A percentile compares a stretch with the other conserved stretches of the same genome.
Conservation (phyloP, 257 asterid species). For the Gentiana straminea region DNA sequence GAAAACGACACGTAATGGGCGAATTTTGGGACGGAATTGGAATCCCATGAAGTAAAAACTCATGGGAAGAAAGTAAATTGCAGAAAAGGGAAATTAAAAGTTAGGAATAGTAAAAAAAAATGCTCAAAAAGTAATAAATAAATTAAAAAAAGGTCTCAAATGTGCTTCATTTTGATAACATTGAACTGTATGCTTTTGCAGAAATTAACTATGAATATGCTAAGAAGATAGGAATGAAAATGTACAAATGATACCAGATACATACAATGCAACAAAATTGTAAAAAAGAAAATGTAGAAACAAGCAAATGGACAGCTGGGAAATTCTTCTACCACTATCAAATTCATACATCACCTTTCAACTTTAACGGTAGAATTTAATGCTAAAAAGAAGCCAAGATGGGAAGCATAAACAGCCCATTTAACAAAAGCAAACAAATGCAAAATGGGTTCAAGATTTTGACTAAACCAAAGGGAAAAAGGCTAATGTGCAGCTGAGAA, state of each 20-base stretch:
- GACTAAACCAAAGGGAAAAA: slow-evolving; percentile 11
- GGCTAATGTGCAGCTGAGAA: slow-evolving; percentile 12
- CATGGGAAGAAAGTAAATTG: slow-evolving; percentile 1
- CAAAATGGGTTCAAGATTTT: slow-evolving; percentile 7
- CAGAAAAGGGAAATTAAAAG: neutral
- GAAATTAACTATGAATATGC: no score
- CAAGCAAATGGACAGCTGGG: slow-evolving; percentile 10
- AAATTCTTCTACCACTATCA: neutral
- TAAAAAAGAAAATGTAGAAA: neutral
- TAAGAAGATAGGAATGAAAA: no score
- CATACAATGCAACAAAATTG: no score
- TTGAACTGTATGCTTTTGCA: no score
- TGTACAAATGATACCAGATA: no score
- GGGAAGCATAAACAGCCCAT: no score
- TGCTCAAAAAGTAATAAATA: no score
- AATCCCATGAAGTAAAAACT: slow-evolving; percentile 1
- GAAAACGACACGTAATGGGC: slow-evolving; percentile 6
- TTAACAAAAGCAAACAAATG: neutral
- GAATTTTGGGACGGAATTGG: neutral
- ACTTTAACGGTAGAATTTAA: no score
- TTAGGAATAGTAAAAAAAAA: no score
- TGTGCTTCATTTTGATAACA: no score
- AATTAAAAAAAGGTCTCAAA: no score
- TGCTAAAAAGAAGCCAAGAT: neutral
- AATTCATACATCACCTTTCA: no score